Evolutionary conservation across 768 basidiomycete genomes (phyloP).

Genomic region (Russula sp.): DNA sequence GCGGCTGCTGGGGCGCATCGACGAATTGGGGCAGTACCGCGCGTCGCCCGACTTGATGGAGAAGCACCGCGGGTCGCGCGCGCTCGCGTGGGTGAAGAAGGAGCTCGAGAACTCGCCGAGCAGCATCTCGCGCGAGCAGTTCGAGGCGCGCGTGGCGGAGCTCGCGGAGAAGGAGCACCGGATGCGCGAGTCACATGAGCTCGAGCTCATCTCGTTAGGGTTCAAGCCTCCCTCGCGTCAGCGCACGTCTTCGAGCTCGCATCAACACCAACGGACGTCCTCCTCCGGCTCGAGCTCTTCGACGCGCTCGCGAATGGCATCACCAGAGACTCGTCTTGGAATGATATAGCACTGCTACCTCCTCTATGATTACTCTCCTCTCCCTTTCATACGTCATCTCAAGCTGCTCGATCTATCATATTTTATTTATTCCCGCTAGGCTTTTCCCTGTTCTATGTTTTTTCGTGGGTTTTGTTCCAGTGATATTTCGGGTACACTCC

Average conservation of each 20-base stretch:
- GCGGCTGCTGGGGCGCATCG: constrained; percentile 36
- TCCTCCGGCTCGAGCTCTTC: neutral
- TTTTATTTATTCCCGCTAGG: too few species aligned
- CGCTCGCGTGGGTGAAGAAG: constrained; percentile 39
- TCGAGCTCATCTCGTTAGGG: constrained; percentile 22
- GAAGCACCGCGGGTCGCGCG: constrained; percentile 29
- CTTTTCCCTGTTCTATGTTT: too few species aligned
- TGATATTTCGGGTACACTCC: neutral
- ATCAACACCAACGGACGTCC: neutral
- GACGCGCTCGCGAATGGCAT: neutral
- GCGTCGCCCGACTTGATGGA: constrained; percentile 29
- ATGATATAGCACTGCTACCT: neutral
- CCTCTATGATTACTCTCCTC: neutral
- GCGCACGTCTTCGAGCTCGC: neutral
- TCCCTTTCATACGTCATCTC: too few species aligned
- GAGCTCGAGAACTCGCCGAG: constrained; percentile 33
- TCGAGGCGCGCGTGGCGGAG: constrained; percentile 32
- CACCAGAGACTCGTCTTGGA: neutral
- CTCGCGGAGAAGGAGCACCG: constrained; percentile 18
- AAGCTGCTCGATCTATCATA: too few species aligned
- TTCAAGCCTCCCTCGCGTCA: constrained; percentile 2
- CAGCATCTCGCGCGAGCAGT: constrained; percentile 30
- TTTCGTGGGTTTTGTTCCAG: neutral
- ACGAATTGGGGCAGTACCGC: constrained; percentile 31
- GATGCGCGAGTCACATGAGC: constrained; percentile 10